These are phyloP conservation scores for Avena eriantha DNA, from an alignment of 176 grass and related monocot genomes.

Conservation along the genomic window DNA sequence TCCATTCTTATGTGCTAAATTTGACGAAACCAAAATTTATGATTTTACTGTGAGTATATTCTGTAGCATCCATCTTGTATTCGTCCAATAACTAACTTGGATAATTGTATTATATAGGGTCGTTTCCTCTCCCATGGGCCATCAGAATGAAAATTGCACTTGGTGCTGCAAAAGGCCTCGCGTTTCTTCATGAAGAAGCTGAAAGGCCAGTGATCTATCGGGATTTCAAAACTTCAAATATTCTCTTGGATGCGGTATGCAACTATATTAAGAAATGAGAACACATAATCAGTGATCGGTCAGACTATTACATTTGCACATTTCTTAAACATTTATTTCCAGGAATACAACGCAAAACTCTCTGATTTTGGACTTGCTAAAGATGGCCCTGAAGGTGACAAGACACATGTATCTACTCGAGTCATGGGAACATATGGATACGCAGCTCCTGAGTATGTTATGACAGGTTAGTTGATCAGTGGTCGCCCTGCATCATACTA, in stretches of 20 bases:
- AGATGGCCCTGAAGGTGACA: conserved; percentile 99
- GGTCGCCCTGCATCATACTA: conserved; percentile 18
- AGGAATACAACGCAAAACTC: conserved; percentile 98
- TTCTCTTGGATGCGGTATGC: conserved; percentile 85
- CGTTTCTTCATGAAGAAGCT: conserved; percentile 99
- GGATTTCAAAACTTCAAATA: conserved; percentile 99
- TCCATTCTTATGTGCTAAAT: conserved; percentile 37
- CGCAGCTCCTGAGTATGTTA: conserved; percentile 97
- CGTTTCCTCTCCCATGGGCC: conserved; percentile 89
- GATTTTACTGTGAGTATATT: conserved; percentile 29
- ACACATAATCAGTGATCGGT: conserved; percentile 25
- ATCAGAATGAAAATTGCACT: conserved; percentile 98
- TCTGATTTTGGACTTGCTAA: conserved; percentile 99
- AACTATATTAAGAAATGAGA: conserved; percentile 23
- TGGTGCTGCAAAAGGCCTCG: conserved; percentile 92
- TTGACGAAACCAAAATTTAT: background rate
- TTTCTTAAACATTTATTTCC: conserved; percentile 49
- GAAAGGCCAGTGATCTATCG: conserved; percentile 99
- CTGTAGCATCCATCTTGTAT: conserved; percentile 22
- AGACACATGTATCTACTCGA: conserved; percentile 96
- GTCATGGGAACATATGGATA: conserved; percentile 99
- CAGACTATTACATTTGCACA: conserved; percentile 24
- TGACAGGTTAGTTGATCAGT: conserved; percentile 75
- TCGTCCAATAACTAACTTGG: conserved; percentile 18
- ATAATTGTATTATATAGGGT: conserved; percentile 63